Evolutionary conservation across 2,329 filamentous ascomycete species (phyloP), one percentile per base, ranked within the genome.

Genomic region (Colletotrichum caudatum): DNA sequence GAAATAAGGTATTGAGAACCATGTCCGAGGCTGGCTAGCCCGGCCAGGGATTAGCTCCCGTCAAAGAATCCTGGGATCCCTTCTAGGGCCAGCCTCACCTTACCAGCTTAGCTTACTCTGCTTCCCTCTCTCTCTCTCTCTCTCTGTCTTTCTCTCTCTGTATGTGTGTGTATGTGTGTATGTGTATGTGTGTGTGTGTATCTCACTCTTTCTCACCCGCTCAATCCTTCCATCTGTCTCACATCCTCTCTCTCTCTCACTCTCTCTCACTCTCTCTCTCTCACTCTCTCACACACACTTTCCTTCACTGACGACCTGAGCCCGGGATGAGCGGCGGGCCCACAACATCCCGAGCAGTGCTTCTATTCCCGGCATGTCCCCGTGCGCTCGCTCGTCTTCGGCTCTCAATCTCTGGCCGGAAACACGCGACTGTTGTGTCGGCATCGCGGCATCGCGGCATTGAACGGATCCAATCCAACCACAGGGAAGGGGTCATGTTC

Each of bases 401-500:
- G 48, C 35, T 57, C 67, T 66, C 51, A 33, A 57, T 23, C 39
- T 37, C 23, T 62, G 20, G 50, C 39, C 50, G 48, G 7, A 48
- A 66, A 56, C 50, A 62, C 64, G 68, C 68, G 64, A 67, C 46
- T 71, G 23, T 35, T 71, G 57, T 57, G n/a, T 64, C 41, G 64
- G 64, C 50, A n/a, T 66, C 68, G 39, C 67, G 67, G 67, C 37
- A 67, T 57, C 41, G 39, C 67, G 67, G 67, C 37, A 67, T 57
- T 44, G 23, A 44, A 62, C 48, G 48, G 50, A 33, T n/a, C 33
- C 14, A 44, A 9, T 11, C 8, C 41, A 29, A 29, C 26, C 26
- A 2, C 26, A 20, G 29, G 12, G 6, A 46, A n/a, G 39, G 20
- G 37, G 23, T 29, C 23, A 23, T 60, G 23, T n/a, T 39, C 29